Evolutionary conservation across 495 filamentous ascomycete species (phyloP).

Genomic region (Parathielavia appendiculata): DNA sequence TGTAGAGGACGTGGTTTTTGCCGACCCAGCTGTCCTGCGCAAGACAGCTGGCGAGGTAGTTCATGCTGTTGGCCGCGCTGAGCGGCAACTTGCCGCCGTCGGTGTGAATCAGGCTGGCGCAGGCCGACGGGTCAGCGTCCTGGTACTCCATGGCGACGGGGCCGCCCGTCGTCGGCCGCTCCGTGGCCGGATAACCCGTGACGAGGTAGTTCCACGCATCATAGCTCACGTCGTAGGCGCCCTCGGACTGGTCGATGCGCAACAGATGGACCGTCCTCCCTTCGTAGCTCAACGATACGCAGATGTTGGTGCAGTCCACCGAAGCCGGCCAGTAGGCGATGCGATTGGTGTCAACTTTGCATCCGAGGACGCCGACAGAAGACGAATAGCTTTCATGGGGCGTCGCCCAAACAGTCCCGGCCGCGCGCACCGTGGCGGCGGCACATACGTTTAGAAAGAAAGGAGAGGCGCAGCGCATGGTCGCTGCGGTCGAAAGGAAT

Average conservation of each 20-base stretch:
- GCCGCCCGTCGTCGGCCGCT: slow-evolving; percentile 42
- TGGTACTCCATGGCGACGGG: slow-evolving; percentile 40
- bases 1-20: slow-evolving; percentile 42
- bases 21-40: slow-evolving; percentile 39
- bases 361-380: slow-evolving; percentile 46
- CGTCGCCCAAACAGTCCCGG: slow-evolving; percentile 43
- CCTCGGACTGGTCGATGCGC: slow-evolving; percentile 44
- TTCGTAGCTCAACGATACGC: slow-evolving; percentile 40
- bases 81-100: slow-evolving; percentile 41
- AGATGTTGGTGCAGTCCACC: slow-evolving; percentile 46
- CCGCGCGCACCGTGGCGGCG: slow-evolving; percentile 27
- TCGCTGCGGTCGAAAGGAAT: slow-evolving; percentile 9
- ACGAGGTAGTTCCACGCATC: slow-evolving; percentile 49
- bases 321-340: slow-evolving; percentile 47
- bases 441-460: slow-evolving; percentile 5
- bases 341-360: slow-evolving; percentile 46
- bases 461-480: slow-evolving; percentile 18
- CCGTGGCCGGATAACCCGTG: slow-evolving; percentile 41
- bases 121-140: slow-evolving; percentile 33
- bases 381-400: slow-evolving; percentile 48
- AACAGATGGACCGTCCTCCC: slow-evolving; percentile 41
- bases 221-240: slow-evolving; percentile 47
- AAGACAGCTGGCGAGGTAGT: slow-evolving; percentile 44
- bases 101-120: slow-evolving; percentile 40
- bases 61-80: slow-evolving; percentile 48